Conservation (phyloP, 805 yeast species). For the Kodamaea sagamina region DNA sequence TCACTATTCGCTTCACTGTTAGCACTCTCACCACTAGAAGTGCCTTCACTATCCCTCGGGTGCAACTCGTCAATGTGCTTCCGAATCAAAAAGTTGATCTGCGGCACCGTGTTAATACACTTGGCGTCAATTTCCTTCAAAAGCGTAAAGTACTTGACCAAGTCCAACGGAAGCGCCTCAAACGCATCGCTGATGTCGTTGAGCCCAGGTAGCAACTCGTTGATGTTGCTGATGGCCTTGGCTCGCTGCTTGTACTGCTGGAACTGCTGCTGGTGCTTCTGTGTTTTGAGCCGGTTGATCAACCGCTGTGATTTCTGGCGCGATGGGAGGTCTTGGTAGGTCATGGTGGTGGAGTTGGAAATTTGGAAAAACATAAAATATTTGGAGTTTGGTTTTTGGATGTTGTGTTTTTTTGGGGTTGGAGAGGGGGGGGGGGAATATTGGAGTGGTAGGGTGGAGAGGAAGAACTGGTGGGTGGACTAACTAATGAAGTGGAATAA, state of each 20-base stretch:
- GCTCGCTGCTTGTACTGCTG: slow-evolving; percentile 39
- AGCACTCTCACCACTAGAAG: slow-evolving; percentile 13
- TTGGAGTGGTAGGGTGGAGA: not conserved
- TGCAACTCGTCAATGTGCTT: slow-evolving; percentile 40
- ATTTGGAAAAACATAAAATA: slow-evolving; percentile 1
- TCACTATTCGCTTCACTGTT: slow-evolving; percentile 3
- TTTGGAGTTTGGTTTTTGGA: too few species aligned
- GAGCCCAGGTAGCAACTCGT: slow-evolving; percentile 67
- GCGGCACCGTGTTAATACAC: slow-evolving; percentile 74
- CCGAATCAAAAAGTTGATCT: slow-evolving; percentile 56
- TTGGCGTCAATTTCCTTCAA: slow-evolving; percentile 94
- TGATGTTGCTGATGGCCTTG: slow-evolving; percentile 32
- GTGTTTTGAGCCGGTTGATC: slow-evolving; percentile 24
- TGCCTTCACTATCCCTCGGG: too few species aligned
- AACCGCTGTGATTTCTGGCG: slow-evolving; percentile 38
- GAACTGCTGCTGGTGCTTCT: slow-evolving; percentile 28
- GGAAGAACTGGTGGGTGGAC: not conserved
- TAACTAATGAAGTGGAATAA: not conserved
- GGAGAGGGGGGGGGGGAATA: not conserved
- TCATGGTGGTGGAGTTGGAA: slow-evolving; percentile 12
- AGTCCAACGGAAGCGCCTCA: slow-evolving; percentile 84
- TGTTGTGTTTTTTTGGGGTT: not conserved
- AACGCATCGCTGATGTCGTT: slow-evolving; percentile 90
- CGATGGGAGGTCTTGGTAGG: slow-evolving; percentile 28
- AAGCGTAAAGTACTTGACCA: slow-evolving; percentile 80